Base-by-base conservation (phyloP, 2,329 filamentous ascomycete species). In the Teratosphaeriaceae sp. region DNA sequence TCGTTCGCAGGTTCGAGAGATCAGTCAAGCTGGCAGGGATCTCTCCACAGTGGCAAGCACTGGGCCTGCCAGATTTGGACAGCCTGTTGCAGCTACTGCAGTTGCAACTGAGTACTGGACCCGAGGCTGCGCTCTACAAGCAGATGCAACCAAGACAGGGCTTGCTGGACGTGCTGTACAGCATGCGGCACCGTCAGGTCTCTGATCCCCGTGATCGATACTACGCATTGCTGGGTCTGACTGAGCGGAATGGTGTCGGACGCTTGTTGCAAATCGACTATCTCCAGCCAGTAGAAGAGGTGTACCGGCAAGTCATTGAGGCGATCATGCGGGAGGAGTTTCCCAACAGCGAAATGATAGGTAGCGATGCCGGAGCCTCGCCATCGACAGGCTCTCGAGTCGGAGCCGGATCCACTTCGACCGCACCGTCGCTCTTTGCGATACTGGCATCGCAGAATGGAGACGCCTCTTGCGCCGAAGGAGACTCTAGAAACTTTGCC, bases 91-190 rank as follows among this genome's bases (percentile, higher is more conserved):
- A 38, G 16, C n/a, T 38, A 12, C 15, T 38, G 6, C 35, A 38
- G 15, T n/a, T 38, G 35, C 35, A 38, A 24, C 35, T 38, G 35
- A 21, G 24, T 5, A 23, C 35, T 15, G 35, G 35, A 12, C 35
- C 35, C 3, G n/a, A 23, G 19, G n/a, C 15, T 12, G 16, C 22
- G 8, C 3, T 9, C 7, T 15, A 12, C 15, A 11, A 24, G n/a
- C 18, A 8, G 5, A 9, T 21, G 13, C 18, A n/a, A 15, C 6
- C 35, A 20, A 12, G 19, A 15, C 19, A 13, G 5, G 35, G 20
- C 5, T 16, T 38, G 19, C 35, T 38, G 21, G 21, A 38, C 24
- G 19, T 35, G 11, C n/a, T 21, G 11, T 38, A 38, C 20, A 21
- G 24, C 6, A 3, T 38, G n/a, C 35, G 35, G 19, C 19, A 38